Evolutionary conservation across 257 asterid species (phyloP).

Genomic region (Gynochthodes officinalis): DNA sequence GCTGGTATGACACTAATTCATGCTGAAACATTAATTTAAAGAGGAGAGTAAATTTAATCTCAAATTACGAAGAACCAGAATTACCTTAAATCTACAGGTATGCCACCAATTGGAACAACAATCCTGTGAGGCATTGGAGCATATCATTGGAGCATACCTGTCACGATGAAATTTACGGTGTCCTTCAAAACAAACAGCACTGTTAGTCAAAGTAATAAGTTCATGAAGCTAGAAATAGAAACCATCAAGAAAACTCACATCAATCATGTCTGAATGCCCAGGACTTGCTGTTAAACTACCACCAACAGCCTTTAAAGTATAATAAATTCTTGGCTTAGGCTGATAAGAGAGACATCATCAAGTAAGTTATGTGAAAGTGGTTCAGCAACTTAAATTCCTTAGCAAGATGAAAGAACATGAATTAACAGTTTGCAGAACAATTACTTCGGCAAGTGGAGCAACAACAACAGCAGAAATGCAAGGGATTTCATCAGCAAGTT

Average conservation of each 20-base stretch:
- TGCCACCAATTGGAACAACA: conserved; percentile 95
- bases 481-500: conserved; percentile 93
- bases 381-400: background rate
- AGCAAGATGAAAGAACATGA: background rate
- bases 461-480: conserved; percentile 99
- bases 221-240: background rate
- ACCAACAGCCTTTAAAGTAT: conserved; percentile 90
- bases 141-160: conserved; percentile 92
- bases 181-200: conserved; percentile 47
- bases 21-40: background rate
- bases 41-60: background rate
- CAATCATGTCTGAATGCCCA: conserved; percentile 94
- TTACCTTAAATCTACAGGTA: conserved; percentile 77
- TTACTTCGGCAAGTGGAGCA: conserved; percentile 95
- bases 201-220: conserved; percentile 25
- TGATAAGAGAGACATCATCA: conserved; percentile 30
- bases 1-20: background rate
- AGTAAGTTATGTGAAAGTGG: conserved; percentile 5
- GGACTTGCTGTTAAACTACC: conserved; percentile 97
- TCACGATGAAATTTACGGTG: conserved; percentile 75
- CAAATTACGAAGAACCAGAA: conserved; percentile 11
- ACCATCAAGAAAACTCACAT: conserved; percentile 52
- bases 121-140: conserved; percentile 99
- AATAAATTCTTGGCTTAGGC: conserved; percentile 96
- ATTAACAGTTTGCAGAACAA: conserved; percentile 7